Conservation (phyloP, 148 eudicot species). For the Beta vulgaris region DNA sequence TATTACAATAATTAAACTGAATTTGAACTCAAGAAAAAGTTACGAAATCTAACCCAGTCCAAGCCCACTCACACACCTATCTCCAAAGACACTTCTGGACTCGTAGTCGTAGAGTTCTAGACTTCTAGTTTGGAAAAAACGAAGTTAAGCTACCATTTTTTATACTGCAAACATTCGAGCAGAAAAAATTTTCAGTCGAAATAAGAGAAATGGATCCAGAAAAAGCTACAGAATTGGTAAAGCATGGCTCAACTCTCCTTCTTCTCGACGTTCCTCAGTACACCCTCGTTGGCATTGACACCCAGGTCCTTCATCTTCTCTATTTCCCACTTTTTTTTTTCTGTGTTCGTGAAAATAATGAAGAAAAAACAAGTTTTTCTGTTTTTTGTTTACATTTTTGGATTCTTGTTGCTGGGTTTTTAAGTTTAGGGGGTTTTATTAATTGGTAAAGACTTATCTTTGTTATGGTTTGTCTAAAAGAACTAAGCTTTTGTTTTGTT, state of each 20-base stretch:
- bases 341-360: not conserved
- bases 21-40: too few relatives aligned
- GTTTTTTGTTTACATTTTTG: not conserved
- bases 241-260: constrained; percentile 68
- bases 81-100: too few relatives aligned
- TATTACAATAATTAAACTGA: too few relatives aligned
- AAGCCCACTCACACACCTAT: too few relatives aligned
- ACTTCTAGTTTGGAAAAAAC: not conserved
- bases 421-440: not conserved
- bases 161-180: too few relatives aligned
- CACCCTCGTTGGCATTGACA: constrained; percentile 82
- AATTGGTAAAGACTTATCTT: not conserved
- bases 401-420: not conserved
- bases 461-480: not conserved
- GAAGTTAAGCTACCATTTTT: not conserved
- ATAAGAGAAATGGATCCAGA: constrained; percentile 56
- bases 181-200: too few relatives aligned
- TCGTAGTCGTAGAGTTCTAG: too few relatives aligned
- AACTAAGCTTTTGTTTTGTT: not conserved
- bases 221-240: constrained; percentile 58
- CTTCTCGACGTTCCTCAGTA: constrained; percentile 78
- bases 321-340: not conserved
- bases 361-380: not conserved
- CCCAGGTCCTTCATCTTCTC: constrained; percentile 52
- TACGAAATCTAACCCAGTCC: too few relatives aligned